Conservation (phyloP, 2,329 filamentous ascomycete species). For the Pyrenophora graminea region DNA sequence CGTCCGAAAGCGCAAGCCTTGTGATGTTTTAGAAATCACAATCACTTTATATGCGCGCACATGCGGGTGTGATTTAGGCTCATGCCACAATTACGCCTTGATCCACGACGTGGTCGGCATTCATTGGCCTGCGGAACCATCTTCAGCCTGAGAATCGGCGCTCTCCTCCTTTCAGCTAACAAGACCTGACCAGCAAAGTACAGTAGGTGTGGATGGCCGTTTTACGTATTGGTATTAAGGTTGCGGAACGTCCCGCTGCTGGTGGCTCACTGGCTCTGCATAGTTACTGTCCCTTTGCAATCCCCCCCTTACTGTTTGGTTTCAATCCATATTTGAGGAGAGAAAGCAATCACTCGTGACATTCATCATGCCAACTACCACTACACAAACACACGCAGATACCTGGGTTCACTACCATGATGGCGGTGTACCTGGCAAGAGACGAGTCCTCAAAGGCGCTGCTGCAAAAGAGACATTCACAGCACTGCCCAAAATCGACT, state of each 20-base stretch:
- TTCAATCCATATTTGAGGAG: background rate
- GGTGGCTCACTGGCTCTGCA: background rate
- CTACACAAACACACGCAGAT: constrained; percentile 16
- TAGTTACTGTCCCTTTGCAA: background rate
- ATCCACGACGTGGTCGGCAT: constrained; percentile 8
- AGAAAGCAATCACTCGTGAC: background rate
- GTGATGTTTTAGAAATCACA: constrained; percentile 2
- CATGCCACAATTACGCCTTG: constrained; percentile 1
- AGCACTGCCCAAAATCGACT: constrained; percentile 37
- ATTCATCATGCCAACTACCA: constrained; percentile 18
- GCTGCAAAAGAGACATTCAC: constrained; percentile 33
- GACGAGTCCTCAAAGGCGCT: constrained; percentile 31
- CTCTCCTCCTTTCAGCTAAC: background rate
- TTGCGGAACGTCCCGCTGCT: constrained; percentile 7
- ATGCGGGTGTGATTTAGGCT: constrained; percentile 1
- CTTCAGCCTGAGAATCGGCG: background rate
- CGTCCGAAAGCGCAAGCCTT: constrained; percentile 2
- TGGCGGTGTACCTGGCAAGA: constrained; percentile 34
- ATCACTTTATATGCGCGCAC: background rate
- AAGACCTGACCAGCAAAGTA: background rate
- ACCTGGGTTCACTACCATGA: constrained; percentile 39
- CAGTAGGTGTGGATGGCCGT: background rate
- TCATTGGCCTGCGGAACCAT: constrained; percentile 3
- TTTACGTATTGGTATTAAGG: constrained; percentile 6
- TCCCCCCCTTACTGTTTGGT: background rate